Evolutionary conservation across 805 yeast species (phyloP), one percentile per base, ranked within the genome.

Genomic region (Yarrowia bubula): DNA sequence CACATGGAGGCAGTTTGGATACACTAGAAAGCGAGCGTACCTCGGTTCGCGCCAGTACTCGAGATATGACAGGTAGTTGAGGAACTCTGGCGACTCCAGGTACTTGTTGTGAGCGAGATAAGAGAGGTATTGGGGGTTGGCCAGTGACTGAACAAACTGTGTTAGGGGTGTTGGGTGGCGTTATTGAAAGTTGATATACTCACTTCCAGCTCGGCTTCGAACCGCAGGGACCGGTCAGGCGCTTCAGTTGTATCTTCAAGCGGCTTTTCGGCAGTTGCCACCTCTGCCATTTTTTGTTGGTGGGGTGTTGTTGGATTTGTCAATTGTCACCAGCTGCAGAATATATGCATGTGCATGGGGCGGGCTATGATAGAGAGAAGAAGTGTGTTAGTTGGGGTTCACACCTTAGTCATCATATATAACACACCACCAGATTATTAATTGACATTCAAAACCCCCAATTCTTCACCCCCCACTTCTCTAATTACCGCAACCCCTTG

Each of bases 1-100:
- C 37, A 93, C 83, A 72, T 90, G 95, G 14, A 93, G 80, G 73
- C 97, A 88, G 74, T 93, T 90, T 2, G 99, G 98, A 89, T 18
- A 83, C 72, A 88, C 95, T 69, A 85, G 79, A 76, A 79, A 89
- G 76, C 80, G 83, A 42, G 90, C 83, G 73, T 87, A 87, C 68
- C 86, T 81, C 1, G 92, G 92, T 55, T 80, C 71, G 65, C 87
- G 80, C 98, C 98, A 92, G 79, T 93, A 92, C 72, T 87, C 90
- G 61, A 93, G 79, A 73, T 93, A 93, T 32, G 86, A 81, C 67
- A 93, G 77, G 72, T 93, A 93, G 67, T 85, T 84, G 37, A 91
- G 78, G 70, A 93, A 92, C 61, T 83, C 82, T 33, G 82, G 85
- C 71, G 89, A 87, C 70, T 88, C 87, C 11, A 92, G 78, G 72